Evolutionary conservation across 108 stramenopile genomes (phyloP).

Genomic region (Parietichytrium sp.): DNA sequence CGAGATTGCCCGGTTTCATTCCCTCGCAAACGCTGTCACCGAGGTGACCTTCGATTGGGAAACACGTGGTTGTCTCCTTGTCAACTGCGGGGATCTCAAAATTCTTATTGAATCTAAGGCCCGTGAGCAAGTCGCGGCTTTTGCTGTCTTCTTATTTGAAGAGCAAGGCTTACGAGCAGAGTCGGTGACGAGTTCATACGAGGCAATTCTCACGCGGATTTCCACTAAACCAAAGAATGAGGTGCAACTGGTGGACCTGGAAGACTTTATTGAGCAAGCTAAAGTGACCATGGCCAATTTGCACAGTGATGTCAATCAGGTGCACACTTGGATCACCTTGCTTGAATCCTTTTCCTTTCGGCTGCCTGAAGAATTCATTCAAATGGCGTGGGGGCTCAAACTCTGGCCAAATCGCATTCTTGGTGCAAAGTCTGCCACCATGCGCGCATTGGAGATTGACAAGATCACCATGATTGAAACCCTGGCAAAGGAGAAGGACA

Average conservation of each 20-base stretch:
- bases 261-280: constrained; percentile 60
- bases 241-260: constrained; percentile 57
- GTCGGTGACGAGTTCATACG: constrained; percentile 50
- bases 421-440: constrained; percentile 47
- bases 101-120: constrained; percentile 48
- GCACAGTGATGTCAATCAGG: constrained; percentile 18
- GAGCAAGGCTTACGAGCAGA: constrained; percentile 48
- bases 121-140: constrained; percentile 53
- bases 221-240: constrained; percentile 61
- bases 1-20: constrained; percentile 45
- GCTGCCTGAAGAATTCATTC: constrained; percentile 51
- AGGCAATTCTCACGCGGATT: constrained; percentile 56
- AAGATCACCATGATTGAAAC: constrained; percentile 66
- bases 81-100: constrained; percentile 50
- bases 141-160: constrained; percentile 51
- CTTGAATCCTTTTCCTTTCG: constrained; percentile 47
- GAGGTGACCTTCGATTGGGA: constrained; percentile 35
- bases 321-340: constrained; percentile 43
- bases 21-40: neutral
- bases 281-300: constrained; percentile 50
- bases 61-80: constrained; percentile 42
- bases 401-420: constrained; percentile 58
- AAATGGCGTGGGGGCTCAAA: constrained; percentile 57
- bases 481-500: constrained; percentile 59
- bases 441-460: constrained; percentile 59